Evolutionary conservation across 2,329 filamentous ascomycete species (phyloP).

Genomic region (Tolypocladium sp.): DNA sequence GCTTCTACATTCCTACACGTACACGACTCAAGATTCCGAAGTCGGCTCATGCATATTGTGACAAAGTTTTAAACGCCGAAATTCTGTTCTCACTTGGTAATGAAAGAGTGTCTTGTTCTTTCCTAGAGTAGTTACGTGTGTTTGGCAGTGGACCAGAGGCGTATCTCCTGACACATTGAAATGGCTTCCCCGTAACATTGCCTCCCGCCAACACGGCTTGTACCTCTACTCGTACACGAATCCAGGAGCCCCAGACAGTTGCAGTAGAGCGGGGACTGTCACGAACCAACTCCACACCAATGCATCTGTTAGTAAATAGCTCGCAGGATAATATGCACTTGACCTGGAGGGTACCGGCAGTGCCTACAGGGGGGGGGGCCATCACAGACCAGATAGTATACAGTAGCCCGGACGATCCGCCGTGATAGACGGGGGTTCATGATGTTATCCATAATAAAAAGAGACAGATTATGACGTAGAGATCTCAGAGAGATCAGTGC

Average conservation of each 20-base stretch:
- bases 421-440: too few species aligned
- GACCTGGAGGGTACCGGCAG: not conserved
- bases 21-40: too few species aligned
- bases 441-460: not conserved
- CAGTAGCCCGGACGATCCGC: not conserved
- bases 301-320: not conserved
- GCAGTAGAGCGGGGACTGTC: too few species aligned
- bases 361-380: not conserved
- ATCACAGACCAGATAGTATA: not conserved
- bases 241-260: not conserved
- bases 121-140: not conserved
- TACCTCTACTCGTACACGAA: not conserved
- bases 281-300: not conserved
- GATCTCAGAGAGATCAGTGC: not conserved
- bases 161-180: not conserved
- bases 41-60: too few species aligned
- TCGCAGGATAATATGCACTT: too few species aligned
- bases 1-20: too few species aligned
- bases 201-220: not conserved
- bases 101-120: not conserved
- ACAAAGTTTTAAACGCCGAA: too few species aligned
- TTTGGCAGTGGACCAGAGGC: not conserved
- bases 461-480: not conserved
- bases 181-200: too few species aligned
- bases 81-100: not conserved